A percentile compares a stretch with the other conserved stretches of the same genome.
Conservation (phyloP, 1,284 basidiomycete species). For the Moniliophthora roreri region DNA sequence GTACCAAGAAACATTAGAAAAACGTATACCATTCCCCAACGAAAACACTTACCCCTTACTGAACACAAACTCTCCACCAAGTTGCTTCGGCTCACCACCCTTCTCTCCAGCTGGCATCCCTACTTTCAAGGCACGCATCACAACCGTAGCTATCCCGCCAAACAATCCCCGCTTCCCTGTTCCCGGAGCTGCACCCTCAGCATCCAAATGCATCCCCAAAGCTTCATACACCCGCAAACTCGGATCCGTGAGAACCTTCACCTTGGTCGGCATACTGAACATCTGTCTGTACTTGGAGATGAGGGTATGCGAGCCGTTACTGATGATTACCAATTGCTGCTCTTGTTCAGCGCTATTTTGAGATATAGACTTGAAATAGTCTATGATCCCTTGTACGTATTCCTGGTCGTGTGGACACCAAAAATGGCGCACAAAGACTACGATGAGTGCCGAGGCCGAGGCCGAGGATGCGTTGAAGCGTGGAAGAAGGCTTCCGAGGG, state of each 20-base stretch:
- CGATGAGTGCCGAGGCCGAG: constrained; percentile 35
- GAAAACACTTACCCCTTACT: constrained; percentile 65
- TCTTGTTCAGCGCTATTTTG: not conserved
- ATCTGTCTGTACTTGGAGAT: constrained; percentile 72
- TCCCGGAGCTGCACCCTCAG: constrained; percentile 30
- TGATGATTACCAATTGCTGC: constrained; percentile 61
- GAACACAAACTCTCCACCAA: constrained; percentile 89
- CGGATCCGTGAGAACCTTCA: constrained; percentile 81
- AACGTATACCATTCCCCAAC: not conserved
- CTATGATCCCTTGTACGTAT: constrained; percentile 71
- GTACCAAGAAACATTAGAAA: constrained; percentile 16
- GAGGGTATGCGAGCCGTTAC: constrained; percentile 75
- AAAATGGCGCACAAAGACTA: constrained; percentile 77
- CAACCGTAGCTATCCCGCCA: constrained; percentile 68
- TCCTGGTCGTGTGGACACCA: constrained; percentile 85
- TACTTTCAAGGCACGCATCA: constrained; percentile 62
- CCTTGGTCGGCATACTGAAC: constrained; percentile 55
- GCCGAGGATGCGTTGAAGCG: no score
- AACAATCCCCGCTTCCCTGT: constrained; percentile 58
- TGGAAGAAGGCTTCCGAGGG: not conserved
- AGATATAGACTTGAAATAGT: constrained; percentile 37
- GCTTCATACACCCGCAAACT: constrained; percentile 65
- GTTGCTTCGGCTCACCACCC: constrained; percentile 74
- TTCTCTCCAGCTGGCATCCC: constrained; percentile 80
- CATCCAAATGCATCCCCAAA: constrained; percentile 72